A percentile compares a stretch with the other conserved stretches of the same genome.
Conservation (phyloP, 176 grass and related monocot genomes). For the Otatea glauca region DNA sequence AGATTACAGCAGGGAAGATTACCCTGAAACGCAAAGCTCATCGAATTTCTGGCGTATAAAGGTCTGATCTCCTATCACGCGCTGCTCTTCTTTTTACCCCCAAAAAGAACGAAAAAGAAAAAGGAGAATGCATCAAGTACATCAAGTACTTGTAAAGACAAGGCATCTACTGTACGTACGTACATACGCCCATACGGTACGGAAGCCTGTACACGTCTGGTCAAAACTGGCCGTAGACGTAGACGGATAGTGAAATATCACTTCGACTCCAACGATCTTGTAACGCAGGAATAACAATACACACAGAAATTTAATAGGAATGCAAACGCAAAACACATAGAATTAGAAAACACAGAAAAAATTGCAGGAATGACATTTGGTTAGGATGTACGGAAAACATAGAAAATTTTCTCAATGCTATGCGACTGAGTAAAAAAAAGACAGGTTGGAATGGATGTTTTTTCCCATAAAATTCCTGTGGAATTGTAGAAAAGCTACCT, state of each 20-base stretch:
- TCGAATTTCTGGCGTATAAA: slow-evolving; percentile 42
- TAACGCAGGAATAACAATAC: too few relatives aligned
- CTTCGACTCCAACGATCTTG: neutral
- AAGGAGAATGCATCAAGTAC: neutral
- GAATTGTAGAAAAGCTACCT: too few relatives aligned
- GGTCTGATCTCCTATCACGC: slow-evolving; percentile 49
- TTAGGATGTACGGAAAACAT: too few relatives aligned
- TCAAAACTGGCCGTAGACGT: neutral
- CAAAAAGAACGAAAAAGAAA: slow-evolving; percentile 9
- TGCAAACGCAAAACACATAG: too few relatives aligned
- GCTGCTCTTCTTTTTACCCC: slow-evolving; percentile 46
- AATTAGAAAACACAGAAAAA: too few relatives aligned
- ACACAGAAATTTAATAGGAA: too few relatives aligned
- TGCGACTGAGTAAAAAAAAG: too few relatives aligned
- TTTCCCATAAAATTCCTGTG: too few relatives aligned
- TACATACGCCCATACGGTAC: neutral
- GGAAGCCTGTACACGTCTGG: neutral
- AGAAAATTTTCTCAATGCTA: too few relatives aligned
- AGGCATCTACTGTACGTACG: neutral
- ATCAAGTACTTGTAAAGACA: slow-evolving; percentile 30
- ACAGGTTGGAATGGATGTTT: too few relatives aligned
- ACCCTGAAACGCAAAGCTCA: slow-evolving; percentile 43
- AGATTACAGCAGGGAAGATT: slow-evolving; percentile 19
- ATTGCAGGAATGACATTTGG: too few relatives aligned
- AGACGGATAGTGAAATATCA: neutral